Conservation (phyloP, 2,329 filamentous ascomycete species). For the Dactylellina haptotyla region DNA sequence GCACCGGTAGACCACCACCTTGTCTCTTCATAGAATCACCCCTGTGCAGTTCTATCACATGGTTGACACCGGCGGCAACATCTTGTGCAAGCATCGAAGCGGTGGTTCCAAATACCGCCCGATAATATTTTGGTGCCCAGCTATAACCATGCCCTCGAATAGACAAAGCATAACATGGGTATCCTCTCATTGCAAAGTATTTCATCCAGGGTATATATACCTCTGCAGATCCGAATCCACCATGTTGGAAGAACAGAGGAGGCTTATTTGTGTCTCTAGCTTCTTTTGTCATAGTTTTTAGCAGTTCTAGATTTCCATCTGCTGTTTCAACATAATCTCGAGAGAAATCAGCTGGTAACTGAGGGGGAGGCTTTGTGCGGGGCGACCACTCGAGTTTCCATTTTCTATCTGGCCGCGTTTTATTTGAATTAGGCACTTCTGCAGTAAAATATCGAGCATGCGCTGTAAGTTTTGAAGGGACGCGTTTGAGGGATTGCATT, state of each 20-base stretch:
- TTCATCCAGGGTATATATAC: conserved; percentile 68
- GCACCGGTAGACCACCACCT: conserved; percentile 56
- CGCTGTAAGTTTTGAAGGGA: not conserved
- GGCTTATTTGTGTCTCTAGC: conserved; percentile 13
- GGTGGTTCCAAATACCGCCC: conserved; percentile 45
- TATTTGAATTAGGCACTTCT: not conserved
- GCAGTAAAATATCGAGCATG: not conserved
- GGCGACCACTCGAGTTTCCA: conserved; percentile 44
- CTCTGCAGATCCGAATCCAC: conserved; percentile 65
- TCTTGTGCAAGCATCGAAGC: conserved; percentile 49
- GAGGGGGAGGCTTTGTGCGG: conserved; percentile 1
- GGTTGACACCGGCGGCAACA: conserved; percentile 61
- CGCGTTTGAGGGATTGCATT: conserved; percentile 13
- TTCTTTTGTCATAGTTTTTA: conserved; percentile 17
- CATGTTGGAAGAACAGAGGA: conserved; percentile 36
- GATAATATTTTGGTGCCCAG: conserved; percentile 65
- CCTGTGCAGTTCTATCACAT: conserved; percentile 64
- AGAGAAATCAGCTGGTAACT: conserved; percentile 7
- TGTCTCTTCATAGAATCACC: conserved; percentile 58
- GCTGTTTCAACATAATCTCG: conserved; percentile 29
- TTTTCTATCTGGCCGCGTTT: conserved; percentile 13
- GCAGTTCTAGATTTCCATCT: conserved; percentile 25
- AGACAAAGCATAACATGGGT: conserved; percentile 67
- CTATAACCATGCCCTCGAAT: conserved; percentile 67
- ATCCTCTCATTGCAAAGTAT: conserved; percentile 63